Conservation (phyloP, 1,284 basidiomycete species). For the Ustilago cynodontis region DNA sequence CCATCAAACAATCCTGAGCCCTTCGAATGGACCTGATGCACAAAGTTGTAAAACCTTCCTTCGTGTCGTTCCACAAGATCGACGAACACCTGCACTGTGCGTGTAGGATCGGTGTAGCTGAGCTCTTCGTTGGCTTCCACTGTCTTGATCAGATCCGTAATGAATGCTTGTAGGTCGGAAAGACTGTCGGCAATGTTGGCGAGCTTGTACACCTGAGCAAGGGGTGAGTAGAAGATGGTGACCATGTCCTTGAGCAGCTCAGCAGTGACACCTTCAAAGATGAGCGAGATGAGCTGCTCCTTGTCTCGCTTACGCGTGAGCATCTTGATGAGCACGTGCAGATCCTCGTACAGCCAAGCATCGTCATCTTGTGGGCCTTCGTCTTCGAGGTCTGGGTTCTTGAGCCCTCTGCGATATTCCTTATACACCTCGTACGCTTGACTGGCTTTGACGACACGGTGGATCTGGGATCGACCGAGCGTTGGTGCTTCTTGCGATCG, state of each 20-base stretch:
- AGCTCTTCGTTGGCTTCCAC: constrained; percentile 91
- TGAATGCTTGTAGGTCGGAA: constrained; percentile 90
- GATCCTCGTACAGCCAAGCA: constrained; percentile 69
- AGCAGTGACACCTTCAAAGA: constrained; percentile 96
- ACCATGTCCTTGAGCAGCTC: constrained; percentile 98
- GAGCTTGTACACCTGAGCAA: constrained; percentile 98
- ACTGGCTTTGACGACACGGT: constrained; percentile 63
- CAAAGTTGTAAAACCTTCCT: constrained; percentile 94
- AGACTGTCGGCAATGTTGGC: constrained; percentile 96
- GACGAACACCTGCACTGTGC: constrained; percentile 92
- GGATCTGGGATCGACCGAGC: constrained; percentile 56
- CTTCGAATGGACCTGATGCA: constrained; percentile 98
- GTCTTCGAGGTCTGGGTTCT: constrained; percentile 73
- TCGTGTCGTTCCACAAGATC: constrained; percentile 94
- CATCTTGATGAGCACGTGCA: constrained; percentile 66
- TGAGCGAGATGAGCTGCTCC: constrained; percentile 90
- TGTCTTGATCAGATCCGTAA: constrained; percentile 94
- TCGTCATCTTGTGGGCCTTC: constrained; percentile 73
- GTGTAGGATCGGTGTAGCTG: constrained; percentile 83
- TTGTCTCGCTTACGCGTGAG: constrained; percentile 80
- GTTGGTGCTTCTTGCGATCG: constrained; percentile 82
- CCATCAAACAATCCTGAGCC: constrained; percentile 92
- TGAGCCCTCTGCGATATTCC: constrained; percentile 55
- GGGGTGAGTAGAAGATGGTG: constrained; percentile 96
- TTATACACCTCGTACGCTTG: constrained; percentile 67